Conservation (phyloP, 78 protist species). For the Creolimax fragrantissima region DNA sequence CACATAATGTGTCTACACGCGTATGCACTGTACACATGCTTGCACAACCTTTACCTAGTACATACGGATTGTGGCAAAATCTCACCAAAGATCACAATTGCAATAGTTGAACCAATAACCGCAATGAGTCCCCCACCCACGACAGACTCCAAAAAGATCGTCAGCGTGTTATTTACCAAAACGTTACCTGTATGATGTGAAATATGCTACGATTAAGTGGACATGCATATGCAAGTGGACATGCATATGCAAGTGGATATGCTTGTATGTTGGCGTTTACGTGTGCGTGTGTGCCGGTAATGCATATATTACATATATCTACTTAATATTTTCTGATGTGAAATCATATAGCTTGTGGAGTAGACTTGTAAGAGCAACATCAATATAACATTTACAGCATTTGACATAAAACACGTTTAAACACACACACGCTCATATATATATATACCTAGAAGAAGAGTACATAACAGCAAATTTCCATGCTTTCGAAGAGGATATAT, state of each 20-base stretch:
- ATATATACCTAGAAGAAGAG: conserved; percentile 76
- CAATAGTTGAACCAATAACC: conserved; percentile 46
- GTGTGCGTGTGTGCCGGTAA: no score
- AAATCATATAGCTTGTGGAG: no score
- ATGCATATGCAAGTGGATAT: no score
- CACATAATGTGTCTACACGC: no score
- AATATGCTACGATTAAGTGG: no score
- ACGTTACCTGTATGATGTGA: conserved; percentile 43
- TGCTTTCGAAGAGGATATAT: conserved; percentile 68
- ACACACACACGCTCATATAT: no score
- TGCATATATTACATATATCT: no score
- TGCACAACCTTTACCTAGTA: conserved; percentile 3
- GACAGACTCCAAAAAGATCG: conserved; percentile 63
- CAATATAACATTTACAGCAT: neutral
- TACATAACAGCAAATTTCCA: conserved; percentile 87
- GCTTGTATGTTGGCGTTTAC: no score
- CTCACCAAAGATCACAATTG: conserved; percentile 81
- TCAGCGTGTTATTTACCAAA: conserved; percentile 66
- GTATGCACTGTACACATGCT: no score
- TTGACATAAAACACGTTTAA: no score
- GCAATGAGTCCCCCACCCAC: conserved; percentile 58
- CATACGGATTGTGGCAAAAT: conserved; percentile 76
- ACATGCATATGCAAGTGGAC: no score
- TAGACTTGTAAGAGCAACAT: neutral
- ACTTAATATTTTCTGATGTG: no score